A percentile compares a stretch with the other conserved stretches of the same genome.
phyloP scores from a whole-genome alignment of 192 early-diverging fungal species.

The Chytriomyces hyalinus region DNA sequence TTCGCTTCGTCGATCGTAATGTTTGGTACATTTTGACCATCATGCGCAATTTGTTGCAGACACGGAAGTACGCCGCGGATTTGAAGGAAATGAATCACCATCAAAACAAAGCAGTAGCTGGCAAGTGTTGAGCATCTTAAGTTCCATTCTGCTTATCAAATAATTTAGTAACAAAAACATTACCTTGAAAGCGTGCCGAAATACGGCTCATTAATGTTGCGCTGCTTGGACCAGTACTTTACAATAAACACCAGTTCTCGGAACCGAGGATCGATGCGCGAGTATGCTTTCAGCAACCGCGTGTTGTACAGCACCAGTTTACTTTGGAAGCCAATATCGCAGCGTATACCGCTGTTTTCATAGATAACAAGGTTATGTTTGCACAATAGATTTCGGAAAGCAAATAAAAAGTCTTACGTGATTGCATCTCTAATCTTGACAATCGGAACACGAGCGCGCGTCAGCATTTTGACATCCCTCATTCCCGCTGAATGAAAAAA shows the following conservation, averaged over 20 bases:
- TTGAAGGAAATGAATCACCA: conserved; percentile 50
- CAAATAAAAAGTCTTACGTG: conserved; percentile 20
- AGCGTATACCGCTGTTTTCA: conserved; percentile 33
- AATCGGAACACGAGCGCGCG: conserved; percentile 47
- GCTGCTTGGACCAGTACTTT: conserved; percentile 46
- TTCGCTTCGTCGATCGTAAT: conserved; percentile 26
- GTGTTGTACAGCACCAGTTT: conserved; percentile 41
- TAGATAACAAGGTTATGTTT: background rate
- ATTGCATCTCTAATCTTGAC: conserved; percentile 42
- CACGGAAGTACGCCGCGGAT: conserved; percentile 42
- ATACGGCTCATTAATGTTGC: conserved; percentile 49
- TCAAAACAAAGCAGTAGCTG: conserved; percentile 49
- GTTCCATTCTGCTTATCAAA: too few species aligned
- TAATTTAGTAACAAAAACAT: too few species aligned
- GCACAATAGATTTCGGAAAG: background rate
- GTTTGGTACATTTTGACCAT: conserved; percentile 15
- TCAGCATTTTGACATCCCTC: conserved; percentile 40
- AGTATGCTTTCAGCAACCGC: conserved; percentile 39
- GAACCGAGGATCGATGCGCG: conserved; percentile 39
- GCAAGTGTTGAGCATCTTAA: background rate
- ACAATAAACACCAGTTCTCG: conserved; percentile 40
- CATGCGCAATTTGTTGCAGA: conserved; percentile 35
- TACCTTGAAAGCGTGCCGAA: conserved; percentile 45
- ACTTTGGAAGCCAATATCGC: conserved; percentile 40
- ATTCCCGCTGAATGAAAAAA: conserved; percentile 21